Conservation (phyloP, 805 yeast species). For the Teunomyces aglyptinius region DNA sequence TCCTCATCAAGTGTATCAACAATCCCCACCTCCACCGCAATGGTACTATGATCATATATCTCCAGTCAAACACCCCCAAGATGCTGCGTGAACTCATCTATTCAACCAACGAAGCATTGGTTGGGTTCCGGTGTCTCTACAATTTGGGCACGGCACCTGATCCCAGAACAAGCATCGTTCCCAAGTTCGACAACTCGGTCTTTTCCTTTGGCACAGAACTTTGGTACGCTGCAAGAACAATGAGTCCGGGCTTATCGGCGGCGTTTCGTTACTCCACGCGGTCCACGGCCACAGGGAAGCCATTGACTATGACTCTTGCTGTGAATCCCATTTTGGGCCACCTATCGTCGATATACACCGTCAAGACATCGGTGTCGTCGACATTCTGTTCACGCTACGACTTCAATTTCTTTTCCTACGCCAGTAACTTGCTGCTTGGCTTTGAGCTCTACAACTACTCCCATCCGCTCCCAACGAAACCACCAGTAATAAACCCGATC, state of each 20-base stretch:
- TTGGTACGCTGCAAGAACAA: conserved; percentile 81
- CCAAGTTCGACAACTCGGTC: conserved; percentile 57
- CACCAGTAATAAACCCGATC: conserved; percentile 21
- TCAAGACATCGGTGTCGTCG: conserved; percentile 70
- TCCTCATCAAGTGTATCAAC: conserved; percentile 73
- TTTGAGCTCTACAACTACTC: conserved; percentile 68
- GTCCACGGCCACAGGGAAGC: conserved; percentile 83
- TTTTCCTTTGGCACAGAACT: conserved; percentile 79
- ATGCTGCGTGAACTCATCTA: conserved; percentile 72
- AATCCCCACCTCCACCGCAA: conserved; percentile 55
- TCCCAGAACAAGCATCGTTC: conserved; percentile 14
- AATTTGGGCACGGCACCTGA: conserved; percentile 44
- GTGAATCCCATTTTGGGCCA: conserved; percentile 90
- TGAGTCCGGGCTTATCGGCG: conserved; percentile 87
- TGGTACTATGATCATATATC: conserved; percentile 61
- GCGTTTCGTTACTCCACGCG: conserved; percentile 83
- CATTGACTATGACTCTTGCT: conserved; percentile 82
- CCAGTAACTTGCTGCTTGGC: conserved; percentile 82
- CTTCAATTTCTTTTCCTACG: conserved; percentile 87
- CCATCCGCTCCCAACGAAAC: not conserved
- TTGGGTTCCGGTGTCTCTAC: conserved; percentile 79
- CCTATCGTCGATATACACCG: conserved; percentile 81
- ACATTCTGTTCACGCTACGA: conserved; percentile 84
- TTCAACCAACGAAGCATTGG: conserved; percentile 77
- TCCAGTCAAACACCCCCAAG: conserved; percentile 64